Conservation (phyloP, 176 grass and related monocot species). For the Stipa capillata region DNA sequence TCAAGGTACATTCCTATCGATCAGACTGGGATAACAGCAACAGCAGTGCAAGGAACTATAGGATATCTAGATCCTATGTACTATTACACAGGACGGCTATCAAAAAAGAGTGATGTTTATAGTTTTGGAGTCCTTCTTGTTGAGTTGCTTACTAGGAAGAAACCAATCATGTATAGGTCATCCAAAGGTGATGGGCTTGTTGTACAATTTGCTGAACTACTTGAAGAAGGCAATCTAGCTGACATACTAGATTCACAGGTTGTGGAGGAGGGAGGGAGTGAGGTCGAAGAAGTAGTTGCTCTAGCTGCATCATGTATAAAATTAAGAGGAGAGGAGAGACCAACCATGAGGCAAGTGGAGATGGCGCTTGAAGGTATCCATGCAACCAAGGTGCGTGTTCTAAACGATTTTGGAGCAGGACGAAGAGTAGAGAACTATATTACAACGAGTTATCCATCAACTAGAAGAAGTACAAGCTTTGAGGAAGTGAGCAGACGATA, state of each 20-base stretch:
- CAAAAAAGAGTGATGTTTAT: slow-evolving; percentile 39
- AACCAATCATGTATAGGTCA: neutral
- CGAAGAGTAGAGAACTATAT: no score
- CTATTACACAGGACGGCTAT: slow-evolving; percentile 17
- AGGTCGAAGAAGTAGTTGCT: neutral
- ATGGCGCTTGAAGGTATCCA: neutral
- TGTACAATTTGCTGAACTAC: neutral
- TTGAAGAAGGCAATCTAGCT: neutral
- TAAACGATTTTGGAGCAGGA: neutral
- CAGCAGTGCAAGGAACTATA: slow-evolving; percentile 30
- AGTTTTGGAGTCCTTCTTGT: slow-evolving; percentile 41
- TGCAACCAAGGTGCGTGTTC: neutral
- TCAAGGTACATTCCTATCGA: no score
- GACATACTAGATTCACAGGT: neutral
- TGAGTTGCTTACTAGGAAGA: slow-evolving; percentile 26
- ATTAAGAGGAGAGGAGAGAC: neutral
- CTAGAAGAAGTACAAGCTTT: neutral
- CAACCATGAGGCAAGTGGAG: neutral
- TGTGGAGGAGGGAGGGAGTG: neutral
- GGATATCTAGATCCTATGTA: slow-evolving; percentile 38
- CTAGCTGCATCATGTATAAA: neutral
- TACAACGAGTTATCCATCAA: neutral
- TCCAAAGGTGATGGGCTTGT: neutral
- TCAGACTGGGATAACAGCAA: neutral
- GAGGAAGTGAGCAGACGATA: no score